Conservation (phyloP, 768 basidiomycete species). For the Piloderma croceum region DNA sequence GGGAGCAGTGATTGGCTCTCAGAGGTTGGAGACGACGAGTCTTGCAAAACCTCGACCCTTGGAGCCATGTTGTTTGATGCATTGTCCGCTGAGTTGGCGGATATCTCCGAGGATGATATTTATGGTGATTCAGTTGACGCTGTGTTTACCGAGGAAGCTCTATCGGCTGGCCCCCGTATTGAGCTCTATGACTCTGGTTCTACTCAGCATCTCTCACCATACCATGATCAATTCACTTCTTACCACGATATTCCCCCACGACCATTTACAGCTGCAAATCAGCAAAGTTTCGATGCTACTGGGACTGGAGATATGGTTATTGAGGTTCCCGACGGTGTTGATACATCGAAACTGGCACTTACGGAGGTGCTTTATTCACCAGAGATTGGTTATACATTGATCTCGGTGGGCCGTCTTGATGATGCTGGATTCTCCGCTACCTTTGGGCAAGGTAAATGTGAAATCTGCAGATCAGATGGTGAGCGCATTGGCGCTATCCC, state of each 20-base stretch:
- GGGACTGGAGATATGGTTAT: slow-evolving; percentile 27
- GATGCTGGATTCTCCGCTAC: slow-evolving; percentile 23
- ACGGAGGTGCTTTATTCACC: slow-evolving; percentile 34
- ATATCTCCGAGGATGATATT: slow-evolving; percentile 6
- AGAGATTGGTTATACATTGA: slow-evolving; percentile 32
- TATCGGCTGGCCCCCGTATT: neutral
- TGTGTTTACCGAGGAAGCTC: slow-evolving; percentile 4
- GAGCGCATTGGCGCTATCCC: neutral
- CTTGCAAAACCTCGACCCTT: neutral
- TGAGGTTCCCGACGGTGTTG: slow-evolving; percentile 29
- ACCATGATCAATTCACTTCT: slow-evolving; percentile 19
- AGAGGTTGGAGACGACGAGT: slow-evolving; percentile 13
- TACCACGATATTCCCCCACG: slow-evolving; percentile 20
- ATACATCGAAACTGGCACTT: slow-evolving; percentile 20
- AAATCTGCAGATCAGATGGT: too few relatives aligned
- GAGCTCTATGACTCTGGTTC: slow-evolving; percentile 26
- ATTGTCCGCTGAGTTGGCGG: slow-evolving; percentile 4
- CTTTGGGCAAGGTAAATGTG: slow-evolving; percentile 26
- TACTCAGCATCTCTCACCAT: slow-evolving; percentile 27
- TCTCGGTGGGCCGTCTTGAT: slow-evolving; percentile 33
- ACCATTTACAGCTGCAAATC: slow-evolving; percentile 27
- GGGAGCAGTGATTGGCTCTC: slow-evolving; percentile 10
- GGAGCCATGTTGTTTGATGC: too few relatives aligned
- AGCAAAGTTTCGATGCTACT: slow-evolving; percentile 25
- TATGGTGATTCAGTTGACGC: slow-evolving; percentile 1